Base-by-base conservation (phyloP, 208 protist genomes). In the Trichomonas vaginalis region DNA sequence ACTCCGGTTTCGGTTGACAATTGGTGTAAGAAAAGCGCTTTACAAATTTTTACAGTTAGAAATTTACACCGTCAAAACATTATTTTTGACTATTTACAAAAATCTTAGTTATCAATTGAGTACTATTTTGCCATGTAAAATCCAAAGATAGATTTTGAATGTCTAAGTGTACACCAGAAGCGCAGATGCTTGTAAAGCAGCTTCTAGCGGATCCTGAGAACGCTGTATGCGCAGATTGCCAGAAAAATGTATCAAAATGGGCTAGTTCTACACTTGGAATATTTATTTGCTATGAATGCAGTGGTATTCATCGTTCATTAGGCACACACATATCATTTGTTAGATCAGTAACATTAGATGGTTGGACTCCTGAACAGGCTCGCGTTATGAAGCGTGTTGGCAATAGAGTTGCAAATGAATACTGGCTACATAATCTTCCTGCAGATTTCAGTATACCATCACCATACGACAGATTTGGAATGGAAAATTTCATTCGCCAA, bases 281-380 rank as follows among this genome's bases (percentile, higher is more conserved):
- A 14, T 95, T 95, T 95, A 79, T 95, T 95, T 95, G 90, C 46
- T 51, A 51, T 80, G 32, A 95, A 17, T 95, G 90, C 27, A 70
- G 46, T 39, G 90, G 46, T 39, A 95, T 95, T 45, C 90, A 95
- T 51, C 40, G 47, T 21, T 51, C 27, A 23, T 39, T 95, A 8
- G 90, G 90, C 0, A 95, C 90, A 9, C 51, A 56, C 37, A 95
- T 95, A 40, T 70, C 90, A 4, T 80, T 80, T 80, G 90, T 95
- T 17, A 39, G 90, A 32, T 35, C 48, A 3, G 9, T 35, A 70
- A 39, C 46, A 35, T 15, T 95, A 12, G 90, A 95, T 39, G 32
- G 10, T 40, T 95, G 90, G 90, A 79, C 46, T 12, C 48, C 46
- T 15, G 90, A 95, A n/a, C 51, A 79, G 39, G 27, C 90, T 8